Evolutionary conservation across 2,329 filamentous ascomycete species (phyloP), one percentile per base, ranked within the genome.

Genomic region (Calonectria ilicicola): DNA sequence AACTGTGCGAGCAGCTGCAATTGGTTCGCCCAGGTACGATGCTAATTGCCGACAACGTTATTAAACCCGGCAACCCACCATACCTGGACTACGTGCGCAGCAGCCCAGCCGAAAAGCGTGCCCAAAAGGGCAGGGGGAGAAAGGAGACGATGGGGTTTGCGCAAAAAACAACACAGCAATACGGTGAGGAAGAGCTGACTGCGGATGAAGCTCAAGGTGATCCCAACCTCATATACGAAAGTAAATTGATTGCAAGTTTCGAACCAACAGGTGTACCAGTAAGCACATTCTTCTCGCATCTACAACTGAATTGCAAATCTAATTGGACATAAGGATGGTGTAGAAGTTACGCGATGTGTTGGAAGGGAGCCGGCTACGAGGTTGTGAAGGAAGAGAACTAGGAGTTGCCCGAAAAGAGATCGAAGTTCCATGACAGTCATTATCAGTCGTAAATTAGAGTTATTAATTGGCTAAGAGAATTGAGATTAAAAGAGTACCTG

Each of bases 41-140:
- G 0, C 83, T 93, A n/a, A 91, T 89, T 0, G 93, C 93, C 1
- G 93, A 95, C 79, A 95, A 95, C 79, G 86, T 94, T 65, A 90
- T 94, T 78, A 91, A 90, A 78, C 93, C 93, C 0, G 93, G 93
- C 0, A 94, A 94, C 76, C 93, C 93, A 2, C 90, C 89, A 0
- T 94, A 94, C 77, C 83, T 93, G 46, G 89, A 92, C 77, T 95
- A 95, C 75, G 93, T 95, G 49, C 86, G 92, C 67, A 91, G 89
- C 74, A 90, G 86, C 29, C 89, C 93, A 2, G 85, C 88, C 40
- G 85, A 93, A 82, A 95, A 95, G 85, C 76, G 67, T 65, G 66
- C 38, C 26, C 44, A 21, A 14, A 26, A 53, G 1, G 84, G 85
- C 82, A 12, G 85, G 87, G 19, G 23, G 10, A 21, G 7, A 40